phyloP scores from a whole-genome alignment of 164 flowering plant species.

The Macadamia tetraphylla region DNA sequence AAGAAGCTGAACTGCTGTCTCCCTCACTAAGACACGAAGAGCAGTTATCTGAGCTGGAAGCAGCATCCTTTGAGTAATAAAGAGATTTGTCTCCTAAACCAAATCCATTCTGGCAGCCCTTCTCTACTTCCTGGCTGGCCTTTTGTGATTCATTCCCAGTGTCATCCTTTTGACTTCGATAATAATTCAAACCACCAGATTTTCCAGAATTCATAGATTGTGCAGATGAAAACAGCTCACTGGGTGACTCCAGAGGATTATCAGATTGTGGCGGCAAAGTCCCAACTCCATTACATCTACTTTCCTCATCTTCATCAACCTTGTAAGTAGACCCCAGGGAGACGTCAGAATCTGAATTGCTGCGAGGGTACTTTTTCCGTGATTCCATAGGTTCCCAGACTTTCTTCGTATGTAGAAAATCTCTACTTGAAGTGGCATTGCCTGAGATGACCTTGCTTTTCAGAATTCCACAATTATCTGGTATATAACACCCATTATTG shows the following conservation, averaged over 20 bases:
- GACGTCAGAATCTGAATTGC: conserved; percentile 70
- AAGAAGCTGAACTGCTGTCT: conserved; percentile 55
- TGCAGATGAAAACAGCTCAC: conserved; percentile 6
- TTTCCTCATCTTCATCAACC: conserved; percentile 21
- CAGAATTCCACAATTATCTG: conserved; percentile 47
- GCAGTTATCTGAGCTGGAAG: conserved; percentile 71
- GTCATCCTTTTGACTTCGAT: conserved; percentile 15
- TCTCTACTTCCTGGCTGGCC: conserved; percentile 9
- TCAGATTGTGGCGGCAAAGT: conserved; percentile 5
- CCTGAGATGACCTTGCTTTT: conserved; percentile 38
- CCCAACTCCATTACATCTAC: conserved; percentile 10
- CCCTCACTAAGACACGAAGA: conserved; percentile 87
- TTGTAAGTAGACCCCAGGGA: conserved; percentile 38
- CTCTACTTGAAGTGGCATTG: conserved; percentile 32
- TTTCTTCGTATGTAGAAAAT: conserved; percentile 44
- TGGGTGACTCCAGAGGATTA: conserved; percentile 16
- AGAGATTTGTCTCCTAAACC: conserved; percentile 16
- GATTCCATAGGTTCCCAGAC: conserved; percentile 89
- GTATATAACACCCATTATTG: conserved; percentile 32
- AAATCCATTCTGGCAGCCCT: conserved; percentile 20
- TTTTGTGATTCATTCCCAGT: conserved; percentile 17
- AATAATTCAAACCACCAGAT: conserved; percentile 14
- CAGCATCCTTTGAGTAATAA: conserved; percentile 18
- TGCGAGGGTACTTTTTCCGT: conserved; percentile 49
- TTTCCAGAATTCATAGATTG: conserved; percentile 9